Evolutionary conservation across 495 filamentous ascomycete species (phyloP).

Genomic region (Talaromyces ruber): DNA sequence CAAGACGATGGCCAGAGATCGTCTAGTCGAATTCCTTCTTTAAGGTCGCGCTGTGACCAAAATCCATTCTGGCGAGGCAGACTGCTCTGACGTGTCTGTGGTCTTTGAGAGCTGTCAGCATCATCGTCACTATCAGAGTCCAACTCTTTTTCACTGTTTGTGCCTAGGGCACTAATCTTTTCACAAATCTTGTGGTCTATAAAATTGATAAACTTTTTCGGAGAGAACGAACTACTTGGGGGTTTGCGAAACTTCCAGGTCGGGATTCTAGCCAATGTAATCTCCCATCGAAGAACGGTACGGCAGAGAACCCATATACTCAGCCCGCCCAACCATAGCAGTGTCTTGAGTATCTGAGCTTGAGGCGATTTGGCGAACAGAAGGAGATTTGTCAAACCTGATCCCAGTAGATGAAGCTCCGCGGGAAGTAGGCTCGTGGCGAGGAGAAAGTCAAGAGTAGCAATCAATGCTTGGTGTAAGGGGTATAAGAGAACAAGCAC

Average conservation of each 20-base stretch:
- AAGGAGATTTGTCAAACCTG: slow-evolving; percentile 73
- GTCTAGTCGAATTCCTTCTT: slow-evolving; percentile 17
- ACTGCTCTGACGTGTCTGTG: slow-evolving; percentile 14
- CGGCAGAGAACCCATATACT: slow-evolving; percentile 63
- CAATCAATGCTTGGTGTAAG: slow-evolving; percentile 74
- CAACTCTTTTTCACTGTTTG: slow-evolving; percentile 25
- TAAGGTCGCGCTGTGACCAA: slow-evolving; percentile 5
- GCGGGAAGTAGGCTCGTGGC: slow-evolving; percentile 79
- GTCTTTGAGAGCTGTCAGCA: slow-evolving; percentile 12
- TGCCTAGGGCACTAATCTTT: slow-evolving; percentile 27
- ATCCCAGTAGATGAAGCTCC: slow-evolving; percentile 80
- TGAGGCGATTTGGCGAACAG: slow-evolving; percentile 76
- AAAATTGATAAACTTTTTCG: slow-evolving; percentile 40
- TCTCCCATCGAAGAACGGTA: slow-evolving; percentile 75
- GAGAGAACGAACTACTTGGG: slow-evolving; percentile 33
- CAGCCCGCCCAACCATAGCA: slow-evolving; percentile 85
- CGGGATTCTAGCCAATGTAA: slow-evolving; percentile 78
- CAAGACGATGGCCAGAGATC: slow-evolving; percentile 14
- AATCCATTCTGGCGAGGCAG: slow-evolving; percentile 10
- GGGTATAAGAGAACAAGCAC: slow-evolving; percentile 66
- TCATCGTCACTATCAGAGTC: slow-evolving; percentile 41
- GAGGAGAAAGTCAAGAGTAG: slow-evolving; percentile 66
- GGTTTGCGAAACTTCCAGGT: slow-evolving; percentile 76
- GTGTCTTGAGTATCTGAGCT: slow-evolving; percentile 66
- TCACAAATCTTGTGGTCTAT: slow-evolving; percentile 41